These are phyloP conservation scores for Hypoxylon sp. DNA, from an alignment of 2,329 filamentous ascomycete genomes.

Conservation along the genomic window DNA sequence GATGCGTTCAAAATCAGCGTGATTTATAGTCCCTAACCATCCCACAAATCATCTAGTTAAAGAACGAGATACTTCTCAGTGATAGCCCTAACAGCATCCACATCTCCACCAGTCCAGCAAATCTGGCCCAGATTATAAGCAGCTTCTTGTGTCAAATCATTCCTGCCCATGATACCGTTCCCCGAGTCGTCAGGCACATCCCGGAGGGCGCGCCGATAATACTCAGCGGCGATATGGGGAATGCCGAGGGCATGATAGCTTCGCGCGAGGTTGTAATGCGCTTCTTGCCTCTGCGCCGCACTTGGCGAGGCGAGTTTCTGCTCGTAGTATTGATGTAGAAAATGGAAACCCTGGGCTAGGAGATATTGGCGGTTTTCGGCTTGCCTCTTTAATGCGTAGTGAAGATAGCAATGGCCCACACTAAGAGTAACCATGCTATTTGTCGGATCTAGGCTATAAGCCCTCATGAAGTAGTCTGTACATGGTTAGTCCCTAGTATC, in stretches of 20 bases:
- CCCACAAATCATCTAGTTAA: constrained; percentile 13
- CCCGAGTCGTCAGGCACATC: constrained; percentile 52
- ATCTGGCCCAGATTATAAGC: constrained; percentile 55
- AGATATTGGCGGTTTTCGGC: constrained; percentile 91
- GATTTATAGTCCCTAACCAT: background rate
- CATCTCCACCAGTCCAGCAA: constrained; percentile 51
- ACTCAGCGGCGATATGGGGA: constrained; percentile 78
- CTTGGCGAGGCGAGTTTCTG: constrained; percentile 61
- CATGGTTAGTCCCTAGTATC: constrained; percentile 23
- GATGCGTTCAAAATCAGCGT: background rate
- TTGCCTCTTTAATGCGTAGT: constrained; percentile 90
- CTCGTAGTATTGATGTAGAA: constrained; percentile 81
- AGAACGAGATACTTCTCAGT: constrained; percentile 49
- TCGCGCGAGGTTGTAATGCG: constrained; percentile 84
- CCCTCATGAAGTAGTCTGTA: constrained; percentile 86
- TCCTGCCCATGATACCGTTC: constrained; percentile 43
- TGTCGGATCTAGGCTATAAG: constrained; percentile 78
- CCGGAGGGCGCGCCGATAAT: constrained; percentile 71
- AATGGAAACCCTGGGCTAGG: constrained; percentile 86
- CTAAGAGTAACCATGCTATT: constrained; percentile 86
- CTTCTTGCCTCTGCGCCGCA: constrained; percentile 75
- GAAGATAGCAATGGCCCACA: constrained; percentile 87
- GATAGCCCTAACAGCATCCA: constrained; percentile 45
- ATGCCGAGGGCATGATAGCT: constrained; percentile 83
- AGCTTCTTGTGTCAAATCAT: constrained; percentile 51